Evolutionary conservation across 441 rosid genomes (phyloP).

Genomic region (Cnidoscolus chayamansa): DNA sequence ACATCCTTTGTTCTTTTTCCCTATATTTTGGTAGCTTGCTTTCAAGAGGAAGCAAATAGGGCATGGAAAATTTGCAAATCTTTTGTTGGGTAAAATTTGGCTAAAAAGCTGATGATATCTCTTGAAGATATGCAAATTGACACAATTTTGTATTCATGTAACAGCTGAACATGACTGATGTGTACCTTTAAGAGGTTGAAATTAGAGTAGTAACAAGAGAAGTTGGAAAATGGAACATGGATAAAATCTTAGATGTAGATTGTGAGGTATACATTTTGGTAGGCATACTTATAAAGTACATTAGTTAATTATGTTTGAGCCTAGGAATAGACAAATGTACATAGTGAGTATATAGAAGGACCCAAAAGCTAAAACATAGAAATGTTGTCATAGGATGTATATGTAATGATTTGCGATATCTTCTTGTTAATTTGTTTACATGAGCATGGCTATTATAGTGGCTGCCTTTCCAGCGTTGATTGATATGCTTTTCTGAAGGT

Average conservation of each 20-base stretch:
- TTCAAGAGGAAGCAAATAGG: constrained; percentile 9
- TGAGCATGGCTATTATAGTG: background rate
- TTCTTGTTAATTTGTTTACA: background rate
- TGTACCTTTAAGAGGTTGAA: background rate
- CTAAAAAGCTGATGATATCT: background rate
- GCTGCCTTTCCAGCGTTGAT: background rate
- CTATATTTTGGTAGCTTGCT: background rate
- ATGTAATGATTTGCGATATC: constrained; percentile 1
- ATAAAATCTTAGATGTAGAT: background rate
- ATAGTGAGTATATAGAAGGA: background rate
- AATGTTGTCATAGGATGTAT: background rate
- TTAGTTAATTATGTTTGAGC: background rate
- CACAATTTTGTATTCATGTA: background rate
- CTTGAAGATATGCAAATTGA: background rate
- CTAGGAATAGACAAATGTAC: background rate
- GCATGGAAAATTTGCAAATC: background rate
- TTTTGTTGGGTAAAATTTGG: background rate
- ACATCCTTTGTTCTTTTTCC: background rate
- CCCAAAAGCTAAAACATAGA: background rate
- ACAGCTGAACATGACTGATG: background rate
- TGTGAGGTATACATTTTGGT: background rate
- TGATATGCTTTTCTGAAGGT: background rate
- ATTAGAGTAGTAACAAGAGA: background rate
- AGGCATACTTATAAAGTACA: background rate
- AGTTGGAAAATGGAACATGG: background rate